phyloP scores from a whole-genome alignment of 1,139 yeast genomes.

The Pichia cactophila region DNA sequence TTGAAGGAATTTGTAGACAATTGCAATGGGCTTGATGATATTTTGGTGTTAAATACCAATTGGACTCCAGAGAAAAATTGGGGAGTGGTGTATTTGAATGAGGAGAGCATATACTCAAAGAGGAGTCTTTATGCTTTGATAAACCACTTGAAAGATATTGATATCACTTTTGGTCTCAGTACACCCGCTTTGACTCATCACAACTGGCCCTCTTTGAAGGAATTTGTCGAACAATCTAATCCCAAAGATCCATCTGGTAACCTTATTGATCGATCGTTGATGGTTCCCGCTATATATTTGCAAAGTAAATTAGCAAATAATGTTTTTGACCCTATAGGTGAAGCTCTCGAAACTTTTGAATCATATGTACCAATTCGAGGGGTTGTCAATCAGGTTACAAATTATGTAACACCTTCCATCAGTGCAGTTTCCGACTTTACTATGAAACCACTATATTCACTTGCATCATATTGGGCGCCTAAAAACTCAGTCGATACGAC shows the following conservation, averaged over 20 bases:
- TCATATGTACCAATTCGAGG: constrained; percentile 15
- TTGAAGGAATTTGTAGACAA: constrained; percentile 11
- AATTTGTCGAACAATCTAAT: constrained; percentile 16
- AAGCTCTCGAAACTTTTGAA: constrained; percentile 20
- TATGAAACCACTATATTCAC: constrained; percentile 7
- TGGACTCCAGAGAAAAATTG: constrained; percentile 26
- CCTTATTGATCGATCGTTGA: constrained; percentile 21
- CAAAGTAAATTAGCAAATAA: constrained; percentile 22
- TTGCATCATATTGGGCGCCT: constrained; percentile 6
- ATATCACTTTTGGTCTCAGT: constrained; percentile 23
- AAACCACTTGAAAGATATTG: constrained; percentile 23
- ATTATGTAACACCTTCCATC: constrained; percentile 5
- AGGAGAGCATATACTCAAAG: constrained; percentile 1
- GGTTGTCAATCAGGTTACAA: not conserved
- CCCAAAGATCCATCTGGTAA: constrained; percentile 14
- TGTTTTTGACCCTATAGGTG: constrained; percentile 25
- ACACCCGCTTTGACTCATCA: constrained; percentile 20
- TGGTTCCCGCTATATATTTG: constrained; percentile 22
- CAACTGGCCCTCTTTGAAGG: constrained; percentile 22
- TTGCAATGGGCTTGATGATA: constrained; percentile 16
- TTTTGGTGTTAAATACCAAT: constrained; percentile 22
- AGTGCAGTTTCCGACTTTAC: constrained; percentile 3
- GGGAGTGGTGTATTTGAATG: constrained; percentile 21
- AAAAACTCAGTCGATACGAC: not conserved
- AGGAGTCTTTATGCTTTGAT: constrained; percentile 13